Evolutionary conservation across 805 yeast species (phyloP).

Genomic region (Candida quercuum): DNA sequence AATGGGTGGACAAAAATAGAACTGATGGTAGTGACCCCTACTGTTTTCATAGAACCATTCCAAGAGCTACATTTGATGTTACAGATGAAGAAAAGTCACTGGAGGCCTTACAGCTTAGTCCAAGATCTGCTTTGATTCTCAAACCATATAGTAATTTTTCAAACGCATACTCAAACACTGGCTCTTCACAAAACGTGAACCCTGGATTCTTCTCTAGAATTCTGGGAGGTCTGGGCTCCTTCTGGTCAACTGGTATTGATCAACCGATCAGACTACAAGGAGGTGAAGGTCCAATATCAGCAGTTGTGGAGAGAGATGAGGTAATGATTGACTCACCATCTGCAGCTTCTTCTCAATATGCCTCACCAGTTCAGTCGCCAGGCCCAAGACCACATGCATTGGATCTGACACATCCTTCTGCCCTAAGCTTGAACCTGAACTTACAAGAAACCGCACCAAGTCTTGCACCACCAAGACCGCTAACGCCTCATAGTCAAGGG

Average conservation of each 20-base stretch:
- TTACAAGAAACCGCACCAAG: conserved; percentile 9
- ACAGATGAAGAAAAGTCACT: conserved; percentile 57
- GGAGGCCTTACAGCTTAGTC: conserved; percentile 51
- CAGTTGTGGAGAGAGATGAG: conserved; percentile 4
- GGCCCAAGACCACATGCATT: conserved; percentile 4
- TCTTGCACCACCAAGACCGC: conserved; percentile 5
- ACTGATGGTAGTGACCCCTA: conserved; percentile 41
- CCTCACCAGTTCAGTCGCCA: conserved; percentile 23
- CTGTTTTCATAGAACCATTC: conserved; percentile 46
- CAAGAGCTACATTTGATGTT: conserved; percentile 56
- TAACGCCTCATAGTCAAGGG: conserved; percentile 11
- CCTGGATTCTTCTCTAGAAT: conserved; percentile 27
- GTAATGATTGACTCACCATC: conserved; percentile 7
- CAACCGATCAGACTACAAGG: neutral
- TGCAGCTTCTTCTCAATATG: conserved; percentile 23
- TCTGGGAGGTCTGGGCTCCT: conserved; percentile 27
- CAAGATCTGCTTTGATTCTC: conserved; percentile 69
- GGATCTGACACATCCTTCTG: conserved; percentile 18
- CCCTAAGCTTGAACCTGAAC: conserved; percentile 16
- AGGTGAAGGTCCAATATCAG: neutral
- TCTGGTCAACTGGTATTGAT: conserved; percentile 22
- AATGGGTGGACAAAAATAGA: conserved; percentile 50
- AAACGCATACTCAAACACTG: conserved; percentile 24
- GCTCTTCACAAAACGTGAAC: conserved; percentile 11
- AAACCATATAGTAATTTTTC: conserved; percentile 45